Conservation (phyloP, 345 rosid genomes). For the Orychophragmus violaceus region DNA sequence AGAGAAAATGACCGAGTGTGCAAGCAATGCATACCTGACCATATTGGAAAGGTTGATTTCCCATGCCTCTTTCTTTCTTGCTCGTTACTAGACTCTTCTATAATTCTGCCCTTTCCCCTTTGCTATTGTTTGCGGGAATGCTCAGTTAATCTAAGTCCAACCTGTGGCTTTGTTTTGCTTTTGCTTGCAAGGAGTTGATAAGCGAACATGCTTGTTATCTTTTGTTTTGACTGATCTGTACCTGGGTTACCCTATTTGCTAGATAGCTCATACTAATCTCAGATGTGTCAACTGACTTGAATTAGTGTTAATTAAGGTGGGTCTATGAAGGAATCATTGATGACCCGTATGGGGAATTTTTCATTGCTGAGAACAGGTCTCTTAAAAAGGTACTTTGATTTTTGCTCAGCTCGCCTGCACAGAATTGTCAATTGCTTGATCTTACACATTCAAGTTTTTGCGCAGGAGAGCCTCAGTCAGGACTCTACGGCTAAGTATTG, state of each 20-base stretch:
- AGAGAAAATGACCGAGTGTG: slow-evolving; percentile 92
- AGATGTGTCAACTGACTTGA: slow-evolving; percentile 17
- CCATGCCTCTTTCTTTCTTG: slow-evolving; percentile 5
- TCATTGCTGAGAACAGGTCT: slow-evolving; percentile 82
- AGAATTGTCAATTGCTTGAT: neutral
- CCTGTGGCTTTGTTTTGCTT: neutral
- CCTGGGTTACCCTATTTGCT: slow-evolving; percentile 3
- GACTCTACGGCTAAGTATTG: slow-evolving; percentile 84
- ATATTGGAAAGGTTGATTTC: slow-evolving; percentile 76
- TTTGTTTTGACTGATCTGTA: neutral
- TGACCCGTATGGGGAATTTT: slow-evolving; percentile 97
- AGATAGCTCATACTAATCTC: neutral
- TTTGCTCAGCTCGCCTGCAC: slow-evolving; percentile 2
- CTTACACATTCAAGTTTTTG: slow-evolving; percentile 20
- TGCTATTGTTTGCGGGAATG: neutral
- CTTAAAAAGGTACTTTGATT: slow-evolving; percentile 65
- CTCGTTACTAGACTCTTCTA: neutral
- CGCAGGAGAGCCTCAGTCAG: slow-evolving; percentile 86
- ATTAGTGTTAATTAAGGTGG: slow-evolving; percentile 58
- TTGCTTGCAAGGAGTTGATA: slow-evolving; percentile 8
- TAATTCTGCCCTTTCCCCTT: neutral
- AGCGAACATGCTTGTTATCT: neutral
- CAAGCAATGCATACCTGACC: slow-evolving; percentile 88
- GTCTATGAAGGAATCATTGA: slow-evolving; percentile 96
- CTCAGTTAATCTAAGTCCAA: neutral